Evolutionary conservation across 2,329 filamentous ascomycete genomes (phyloP).

Genomic region (Calonectria pauciramosa): DNA sequence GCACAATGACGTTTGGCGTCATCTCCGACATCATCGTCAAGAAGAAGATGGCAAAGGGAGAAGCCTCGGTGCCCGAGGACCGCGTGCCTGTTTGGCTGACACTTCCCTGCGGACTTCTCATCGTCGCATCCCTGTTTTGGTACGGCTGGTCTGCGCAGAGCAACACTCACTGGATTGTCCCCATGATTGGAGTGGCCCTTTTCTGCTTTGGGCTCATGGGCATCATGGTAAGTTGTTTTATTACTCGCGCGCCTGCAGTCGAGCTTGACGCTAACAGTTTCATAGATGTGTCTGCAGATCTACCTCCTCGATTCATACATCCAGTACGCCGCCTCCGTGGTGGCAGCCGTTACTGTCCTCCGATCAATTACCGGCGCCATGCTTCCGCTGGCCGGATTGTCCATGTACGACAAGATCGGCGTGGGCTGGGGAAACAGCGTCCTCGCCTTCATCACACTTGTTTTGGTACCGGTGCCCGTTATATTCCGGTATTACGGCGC

Average conservation of each 20-base stretch:
- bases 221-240: constrained; percentile 51
- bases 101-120: constrained; percentile 39
- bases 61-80: constrained; percentile 44
- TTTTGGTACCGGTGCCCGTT: constrained; percentile 34
- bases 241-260: background rate
- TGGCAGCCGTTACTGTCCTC: constrained; percentile 47
- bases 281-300: constrained; percentile 54
- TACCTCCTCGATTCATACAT: constrained; percentile 51
- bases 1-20: constrained; percentile 40
- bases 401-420: constrained; percentile 54
- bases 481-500: constrained; percentile 36
- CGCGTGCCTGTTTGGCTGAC: constrained; percentile 46
- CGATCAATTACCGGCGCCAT: constrained; percentile 75
- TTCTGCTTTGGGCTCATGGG: constrained; percentile 60
- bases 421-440: constrained; percentile 62
- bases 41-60: constrained; percentile 39
- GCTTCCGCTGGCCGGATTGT: constrained; percentile 69
- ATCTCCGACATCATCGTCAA: constrained; percentile 46
- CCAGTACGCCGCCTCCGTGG: constrained; percentile 47
- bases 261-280: background rate
- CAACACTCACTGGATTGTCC: constrained; percentile 48
- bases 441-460: constrained; percentile 58
- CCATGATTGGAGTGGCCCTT: constrained; percentile 56
- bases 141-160: constrained; percentile 48
- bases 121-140: constrained; percentile 46